phyloP scores from a whole-genome alignment of 805 yeast genomes.

The Candida railenensis region DNA sequence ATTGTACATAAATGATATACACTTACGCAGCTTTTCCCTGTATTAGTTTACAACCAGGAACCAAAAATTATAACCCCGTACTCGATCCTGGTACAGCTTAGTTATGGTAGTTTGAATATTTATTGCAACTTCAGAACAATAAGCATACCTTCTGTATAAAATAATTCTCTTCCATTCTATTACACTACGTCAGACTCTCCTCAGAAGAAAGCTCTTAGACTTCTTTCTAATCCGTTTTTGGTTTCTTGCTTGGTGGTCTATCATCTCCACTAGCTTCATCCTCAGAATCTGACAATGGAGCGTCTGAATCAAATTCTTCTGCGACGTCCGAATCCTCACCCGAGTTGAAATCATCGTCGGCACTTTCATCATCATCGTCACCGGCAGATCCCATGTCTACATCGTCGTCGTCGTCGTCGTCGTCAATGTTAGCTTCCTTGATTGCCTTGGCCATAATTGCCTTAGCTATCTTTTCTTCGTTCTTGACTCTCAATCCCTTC shows the following conservation, averaged over 20 bases:
- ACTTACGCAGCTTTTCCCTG: too few species aligned
- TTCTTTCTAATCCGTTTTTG: conserved; percentile 12
- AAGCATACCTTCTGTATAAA: too few species aligned
- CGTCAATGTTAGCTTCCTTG: conserved; percentile 57
- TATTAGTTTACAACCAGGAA: too few species aligned
- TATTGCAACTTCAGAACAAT: too few species aligned
- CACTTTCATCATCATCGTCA: conserved; percentile 66
- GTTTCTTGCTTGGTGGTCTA: conserved; percentile 34
- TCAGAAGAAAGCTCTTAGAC: too few species aligned
- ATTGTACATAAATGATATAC: too few species aligned
- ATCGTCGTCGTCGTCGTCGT: conserved; percentile 44
- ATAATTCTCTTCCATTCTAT: not conserved
- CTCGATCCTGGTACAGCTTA: too few species aligned
- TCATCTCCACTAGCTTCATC: conserved; percentile 21
- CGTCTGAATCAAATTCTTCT: conserved; percentile 81
- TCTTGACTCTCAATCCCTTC: conserved; percentile 77
- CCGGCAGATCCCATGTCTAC: conserved; percentile 68
- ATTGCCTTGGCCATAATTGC: conserved; percentile 75
- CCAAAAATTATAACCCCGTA: too few species aligned
- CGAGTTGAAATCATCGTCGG: conserved; percentile 81
- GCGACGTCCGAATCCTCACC: conserved; percentile 71
- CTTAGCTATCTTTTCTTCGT: conserved; percentile 88
- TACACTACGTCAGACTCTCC: too few species aligned
- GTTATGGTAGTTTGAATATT: too few species aligned
- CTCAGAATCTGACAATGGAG: conserved; percentile 30